Conservation (phyloP, 2,329 filamentous ascomycete genomes). For the Chalara sp. region DNA sequence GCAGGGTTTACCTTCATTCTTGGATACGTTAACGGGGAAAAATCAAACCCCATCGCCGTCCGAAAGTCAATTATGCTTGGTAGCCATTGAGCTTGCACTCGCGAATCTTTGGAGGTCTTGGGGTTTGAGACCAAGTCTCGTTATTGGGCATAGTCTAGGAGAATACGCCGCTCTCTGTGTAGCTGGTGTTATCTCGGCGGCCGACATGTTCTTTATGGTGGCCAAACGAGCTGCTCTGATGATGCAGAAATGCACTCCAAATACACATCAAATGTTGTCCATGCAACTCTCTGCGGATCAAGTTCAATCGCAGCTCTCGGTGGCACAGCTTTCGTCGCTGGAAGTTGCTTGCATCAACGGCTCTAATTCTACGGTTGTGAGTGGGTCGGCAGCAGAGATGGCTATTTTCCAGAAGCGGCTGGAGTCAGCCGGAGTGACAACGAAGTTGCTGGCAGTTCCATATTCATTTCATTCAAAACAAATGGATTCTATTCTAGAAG, state of each 20-base stretch:
- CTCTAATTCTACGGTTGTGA: background rate
- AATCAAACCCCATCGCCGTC: constrained; percentile 38
- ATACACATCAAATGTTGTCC: constrained; percentile 60
- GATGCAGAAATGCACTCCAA: constrained; percentile 53
- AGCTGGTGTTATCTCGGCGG: constrained; percentile 65
- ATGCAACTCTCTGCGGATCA: constrained; percentile 34
- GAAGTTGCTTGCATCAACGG: background rate
- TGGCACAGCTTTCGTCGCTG: constrained; percentile 37
- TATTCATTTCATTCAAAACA: background rate
- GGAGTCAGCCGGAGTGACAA: background rate
- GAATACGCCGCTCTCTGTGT: constrained; percentile 67
- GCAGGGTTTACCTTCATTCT: constrained; percentile 20
- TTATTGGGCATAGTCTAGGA: constrained; percentile 58
- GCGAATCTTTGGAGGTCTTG: constrained; percentile 46
- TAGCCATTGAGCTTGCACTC: constrained; percentile 47
- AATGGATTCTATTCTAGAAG: background rate
- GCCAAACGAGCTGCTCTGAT: constrained; percentile 59
- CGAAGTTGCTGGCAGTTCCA: background rate
- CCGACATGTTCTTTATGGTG: constrained; percentile 64
- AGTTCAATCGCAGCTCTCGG: constrained; percentile 9
- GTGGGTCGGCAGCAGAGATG: background rate
- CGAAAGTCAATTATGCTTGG: constrained; percentile 43
- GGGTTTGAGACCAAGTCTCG: constrained; percentile 46
- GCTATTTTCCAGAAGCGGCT: background rate
- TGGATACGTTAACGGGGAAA: constrained; percentile 30